Percentiles rank a stretch among this genome's conserved stretches.
phyloP scores from a whole-genome alignment of 2,329 filamentous ascomycete species.

The Exophiala sp. region DNA sequence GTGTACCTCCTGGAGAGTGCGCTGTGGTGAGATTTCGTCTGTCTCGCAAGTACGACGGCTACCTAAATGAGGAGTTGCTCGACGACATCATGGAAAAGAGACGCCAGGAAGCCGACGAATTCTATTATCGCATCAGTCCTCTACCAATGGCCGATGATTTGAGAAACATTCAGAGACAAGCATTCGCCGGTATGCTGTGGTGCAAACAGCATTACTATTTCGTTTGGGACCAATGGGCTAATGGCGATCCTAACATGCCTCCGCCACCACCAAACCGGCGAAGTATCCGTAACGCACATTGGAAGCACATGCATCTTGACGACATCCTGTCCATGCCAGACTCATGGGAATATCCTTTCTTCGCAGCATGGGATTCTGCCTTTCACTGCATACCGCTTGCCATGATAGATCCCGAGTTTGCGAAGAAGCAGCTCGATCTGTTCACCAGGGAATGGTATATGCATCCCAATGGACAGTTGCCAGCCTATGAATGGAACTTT shows the following conservation, averaged over 20 bases:
- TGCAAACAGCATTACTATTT: slow-evolving; percentile 97
- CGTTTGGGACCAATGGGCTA: slow-evolving; percentile 97
- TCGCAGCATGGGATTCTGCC: slow-evolving; percentile 93
- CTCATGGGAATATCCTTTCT: slow-evolving; percentile 98
- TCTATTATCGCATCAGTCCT: slow-evolving; percentile 89
- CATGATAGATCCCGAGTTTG: slow-evolving; percentile 97
- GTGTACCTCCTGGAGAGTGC: slow-evolving; percentile 84
- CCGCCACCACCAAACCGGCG: slow-evolving; percentile 79
- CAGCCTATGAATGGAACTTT: slow-evolving; percentile 96
- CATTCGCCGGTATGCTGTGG: slow-evolving; percentile 97
- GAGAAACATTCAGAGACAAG: slow-evolving; percentile 91
- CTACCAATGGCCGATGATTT: slow-evolving; percentile 91
- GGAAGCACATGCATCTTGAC: slow-evolving; percentile 93
- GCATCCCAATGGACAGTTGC: slow-evolving; percentile 92
- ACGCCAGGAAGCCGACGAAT: slow-evolving; percentile 88
- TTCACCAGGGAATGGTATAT: slow-evolving; percentile 99
- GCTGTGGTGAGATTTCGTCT: slow-evolving; percentile 92
- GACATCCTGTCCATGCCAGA: slow-evolving; percentile 97
- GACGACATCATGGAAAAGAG: slow-evolving; percentile 86
- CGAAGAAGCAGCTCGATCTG: slow-evolving; percentile 94
- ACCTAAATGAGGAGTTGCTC: slow-evolving; percentile 87
- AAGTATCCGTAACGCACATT: slow-evolving; percentile 77
- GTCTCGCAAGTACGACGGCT: slow-evolving; percentile 69
- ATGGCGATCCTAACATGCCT: slow-evolving; percentile 83
- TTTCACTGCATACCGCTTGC: slow-evolving; percentile 95